Base-by-base conservation (phyloP, 345 rosid genomes). In the Excoecaria agallocha region DNA sequence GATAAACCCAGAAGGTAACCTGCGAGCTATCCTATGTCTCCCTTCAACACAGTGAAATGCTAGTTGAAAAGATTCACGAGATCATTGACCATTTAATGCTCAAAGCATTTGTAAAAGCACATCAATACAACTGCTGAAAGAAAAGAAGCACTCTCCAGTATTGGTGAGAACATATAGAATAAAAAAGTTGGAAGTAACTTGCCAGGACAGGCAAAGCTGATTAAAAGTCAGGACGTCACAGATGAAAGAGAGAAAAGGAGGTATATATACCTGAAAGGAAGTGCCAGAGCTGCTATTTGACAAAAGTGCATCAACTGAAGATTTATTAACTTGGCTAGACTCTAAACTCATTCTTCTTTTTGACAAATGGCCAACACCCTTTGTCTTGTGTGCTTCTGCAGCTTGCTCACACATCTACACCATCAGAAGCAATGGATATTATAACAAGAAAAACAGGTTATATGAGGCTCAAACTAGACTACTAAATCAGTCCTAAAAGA, bases 381-480 rank as follows among this genome's bases (percentile, higher is more conserved):
- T 93, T 5, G 91, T 91, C 82, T 91, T 95, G 85, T 95, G 93
- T 12, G 96, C 91, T 78, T 93, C 98, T 56, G 99, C 98, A 6
- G 99, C 98, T 86, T 84, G 94, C 86, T 95, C 99, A 70, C 98
- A 93, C 96, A 95, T 95, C 99, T 93, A 81, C 69, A 79, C 56
- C 65, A 59, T 35, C 30, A 17, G 54, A 30, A 78, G 62, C 46
- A 76, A 69, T 65, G 24, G 30, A 24, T 25, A 37, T 12, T 16
- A 25, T 12, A 56, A 17, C 8, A 13, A 30, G n/a, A 30, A 49
- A 68, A 24, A 49, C n/a, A 13, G n/a, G 45, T 49, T 12, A 50
- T 17, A 43, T 2, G 43, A n/a, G 16, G 12, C 20, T 62, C 41
- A 35, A 37, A 6, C 66, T 62, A 35, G 12, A 64, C 49, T 6